Evolutionary conservation across 2,329 filamentous ascomycete genomes (phyloP).

Genomic region (Neopestalotiopsis sp.): DNA sequence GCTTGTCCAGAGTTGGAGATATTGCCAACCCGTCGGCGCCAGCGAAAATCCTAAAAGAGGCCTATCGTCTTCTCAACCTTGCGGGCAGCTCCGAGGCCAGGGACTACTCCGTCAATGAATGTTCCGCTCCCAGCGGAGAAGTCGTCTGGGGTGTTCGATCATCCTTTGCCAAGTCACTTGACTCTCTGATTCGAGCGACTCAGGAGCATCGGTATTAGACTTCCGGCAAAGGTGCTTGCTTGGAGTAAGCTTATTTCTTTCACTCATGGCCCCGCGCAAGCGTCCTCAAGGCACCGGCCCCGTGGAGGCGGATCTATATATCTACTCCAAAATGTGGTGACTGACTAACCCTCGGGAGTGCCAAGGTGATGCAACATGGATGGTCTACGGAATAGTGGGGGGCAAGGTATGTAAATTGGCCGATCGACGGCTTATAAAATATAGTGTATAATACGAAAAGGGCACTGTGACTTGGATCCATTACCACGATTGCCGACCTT

Average conservation of each 20-base stretch:
- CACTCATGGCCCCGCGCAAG: not conserved
- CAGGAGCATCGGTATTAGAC: not conserved
- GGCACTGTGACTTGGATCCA: not conserved
- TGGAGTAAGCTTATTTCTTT: not conserved
- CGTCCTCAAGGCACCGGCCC: not conserved
- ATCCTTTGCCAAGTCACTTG: not conserved
- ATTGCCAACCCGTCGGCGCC: not conserved
- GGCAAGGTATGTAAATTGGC: too few relatives aligned
- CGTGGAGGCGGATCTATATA: not conserved
- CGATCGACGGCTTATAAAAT: too few relatives aligned
- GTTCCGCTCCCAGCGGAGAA: not conserved
- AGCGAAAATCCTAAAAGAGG: not conserved
- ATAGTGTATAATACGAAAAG: not conserved
- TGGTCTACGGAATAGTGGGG: too few relatives aligned
- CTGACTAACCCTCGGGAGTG: too few relatives aligned
- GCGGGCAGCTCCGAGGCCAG: not conserved
- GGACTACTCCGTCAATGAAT: not conserved
- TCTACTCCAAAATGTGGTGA: too few relatives aligned
- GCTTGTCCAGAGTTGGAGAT: slow-evolving; percentile 21
- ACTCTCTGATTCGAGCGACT: not conserved
- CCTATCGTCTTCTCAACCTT: not conserved
- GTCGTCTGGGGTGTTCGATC: not conserved
- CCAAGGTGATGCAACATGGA: too few relatives aligned
- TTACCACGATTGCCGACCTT: not conserved
- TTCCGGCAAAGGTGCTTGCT: not conserved